Evolutionary conservation across 106 monocot species (phyloP).

Genomic region (Agapanthus africanus): DNA sequence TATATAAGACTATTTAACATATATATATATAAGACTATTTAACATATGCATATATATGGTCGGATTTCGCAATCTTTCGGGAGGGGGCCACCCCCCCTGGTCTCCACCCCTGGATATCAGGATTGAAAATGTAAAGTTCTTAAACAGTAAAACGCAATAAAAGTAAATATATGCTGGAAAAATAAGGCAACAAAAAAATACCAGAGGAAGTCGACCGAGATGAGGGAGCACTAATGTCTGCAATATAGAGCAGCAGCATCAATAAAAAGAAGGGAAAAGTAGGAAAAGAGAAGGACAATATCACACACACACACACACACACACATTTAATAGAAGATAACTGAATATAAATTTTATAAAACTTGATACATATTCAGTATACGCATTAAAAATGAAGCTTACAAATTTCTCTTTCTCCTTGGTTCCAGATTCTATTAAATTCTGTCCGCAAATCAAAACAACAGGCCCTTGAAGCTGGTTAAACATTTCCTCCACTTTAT

Average conservation of each 20-base stretch:
- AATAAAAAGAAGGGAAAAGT: not conserved
- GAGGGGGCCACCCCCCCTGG: too few relatives aligned
- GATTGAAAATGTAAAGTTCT: not conserved
- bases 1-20: too few relatives aligned
- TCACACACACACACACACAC: too few relatives aligned
- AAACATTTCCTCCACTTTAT: slow-evolving; percentile 68
- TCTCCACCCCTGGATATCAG: too few relatives aligned
- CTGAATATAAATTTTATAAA: too few relatives aligned
- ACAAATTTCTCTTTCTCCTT: slow-evolving; percentile 86
- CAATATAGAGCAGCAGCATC: slow-evolving; percentile 10
- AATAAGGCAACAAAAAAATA: slow-evolving; percentile 18
- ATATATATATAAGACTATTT: too few relatives aligned
- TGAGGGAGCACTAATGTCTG: slow-evolving; percentile 78
- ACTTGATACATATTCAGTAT: not conserved
- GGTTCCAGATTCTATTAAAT: slow-evolving; percentile 44
- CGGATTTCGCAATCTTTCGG: too few relatives aligned
- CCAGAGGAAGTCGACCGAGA: slow-evolving; percentile 68
- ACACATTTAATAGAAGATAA: not conserved
- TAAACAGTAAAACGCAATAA: not conserved
- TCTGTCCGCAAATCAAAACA: slow-evolving; percentile 82
- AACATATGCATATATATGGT: too few relatives aligned
- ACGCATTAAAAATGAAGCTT: slow-evolving; percentile 12
- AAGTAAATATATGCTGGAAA: not conserved
- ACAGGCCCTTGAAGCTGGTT: slow-evolving; percentile 63
- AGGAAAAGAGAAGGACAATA: not conserved